Evolutionary conservation across 306 rosid species (phyloP), one percentile per base, ranked within the genome.

Genomic region (Arachis hypogaea): DNA sequence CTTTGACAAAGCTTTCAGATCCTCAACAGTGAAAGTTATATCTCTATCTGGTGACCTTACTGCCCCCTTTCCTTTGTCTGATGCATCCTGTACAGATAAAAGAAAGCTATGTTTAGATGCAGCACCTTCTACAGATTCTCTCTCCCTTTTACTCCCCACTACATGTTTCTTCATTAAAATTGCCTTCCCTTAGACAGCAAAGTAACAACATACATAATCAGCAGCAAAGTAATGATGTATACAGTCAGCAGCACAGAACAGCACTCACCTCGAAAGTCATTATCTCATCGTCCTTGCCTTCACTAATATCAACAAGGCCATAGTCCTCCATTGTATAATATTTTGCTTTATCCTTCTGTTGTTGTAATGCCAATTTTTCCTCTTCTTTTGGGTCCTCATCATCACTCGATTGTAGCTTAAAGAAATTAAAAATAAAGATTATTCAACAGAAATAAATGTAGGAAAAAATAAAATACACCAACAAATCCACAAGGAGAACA

Each of bases 301-400:
- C 76, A 75, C 81, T 68, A 2, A 46, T 51, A 77, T 78, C 91
- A 62, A 30, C 88, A 61, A 89, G 78, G 75, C 85, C 96, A 85
- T 75, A 90, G 82, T 93, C 98, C 77, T 79, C 93, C 82, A 67
- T 56, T 7, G 92, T 86, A 11, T 79, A 78, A 33, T 72, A 40
- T 68, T 76, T 79, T 78, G 88, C 87, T 59, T 66, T 85, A 73
- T 93, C 88, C 80, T 81, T 88, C 78, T 81, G 93, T 64, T 84
- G 59, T 72, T 81, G 78, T 22, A 58, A 22, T n/a, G 86, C 98
- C 77, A 78, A 77, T 70, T 80, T 86, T 82, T 88, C 98, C 83
- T 94, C 98, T 80, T 85, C 91, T 61, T 82, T 75, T 44, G 82
- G 88, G 67, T 90, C 88, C 64, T 89, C 96, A 59, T 91, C 97